Percentiles rank a stretch among this genome's conserved stretches.
Evolutionary conservation across 1,284 basidiomycete genomes (phyloP).

Genomic region (Cerrena zonata): DNA sequence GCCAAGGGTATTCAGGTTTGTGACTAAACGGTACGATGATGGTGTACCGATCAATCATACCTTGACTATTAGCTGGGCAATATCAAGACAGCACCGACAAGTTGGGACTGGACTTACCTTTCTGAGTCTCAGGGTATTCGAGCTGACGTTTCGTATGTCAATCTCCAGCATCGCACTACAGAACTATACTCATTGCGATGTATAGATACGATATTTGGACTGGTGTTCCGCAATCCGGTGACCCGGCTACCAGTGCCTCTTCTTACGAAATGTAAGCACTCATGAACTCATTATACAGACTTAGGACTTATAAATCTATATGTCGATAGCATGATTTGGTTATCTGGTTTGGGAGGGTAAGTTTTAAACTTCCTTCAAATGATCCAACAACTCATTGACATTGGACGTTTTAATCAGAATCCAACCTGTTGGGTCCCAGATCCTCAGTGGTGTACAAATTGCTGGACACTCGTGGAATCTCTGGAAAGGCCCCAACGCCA

Average conservation of each 20-base stretch:
- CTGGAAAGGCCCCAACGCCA: slow-evolving; percentile 50
- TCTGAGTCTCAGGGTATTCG: slow-evolving; percentile 40
- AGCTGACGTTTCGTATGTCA: slow-evolving; percentile 48
- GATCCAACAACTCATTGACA: neutral
- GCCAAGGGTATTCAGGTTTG: slow-evolving; percentile 46
- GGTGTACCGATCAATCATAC: neutral
- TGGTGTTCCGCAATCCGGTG: slow-evolving; percentile 37
- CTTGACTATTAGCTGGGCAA: slow-evolving; percentile 9
- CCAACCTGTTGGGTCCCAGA: slow-evolving; percentile 49
- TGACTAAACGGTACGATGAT: neutral
- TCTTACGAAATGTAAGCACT: slow-evolving; percentile 48
- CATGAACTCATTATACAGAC: neutral
- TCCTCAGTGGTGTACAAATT: slow-evolving; percentile 36
- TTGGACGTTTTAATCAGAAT: slow-evolving; percentile 29
- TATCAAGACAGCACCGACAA: slow-evolving; percentile 41
- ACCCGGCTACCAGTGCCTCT: slow-evolving; percentile 42
- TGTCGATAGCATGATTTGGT: slow-evolving; percentile 51
- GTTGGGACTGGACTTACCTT: slow-evolving; percentile 47
- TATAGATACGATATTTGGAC: slow-evolving; percentile 53
- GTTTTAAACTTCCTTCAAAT: neutral
- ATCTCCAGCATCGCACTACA: neutral
- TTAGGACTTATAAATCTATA: neutral
- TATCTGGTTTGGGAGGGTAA: slow-evolving; percentile 53
- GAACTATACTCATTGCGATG: neutral
- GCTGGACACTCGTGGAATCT: slow-evolving; percentile 52